These are phyloP conservation scores for Fusarium oxysporum DNA, from an alignment of 2,329 filamentous ascomycete species.

Conservation along the genomic window DNA sequence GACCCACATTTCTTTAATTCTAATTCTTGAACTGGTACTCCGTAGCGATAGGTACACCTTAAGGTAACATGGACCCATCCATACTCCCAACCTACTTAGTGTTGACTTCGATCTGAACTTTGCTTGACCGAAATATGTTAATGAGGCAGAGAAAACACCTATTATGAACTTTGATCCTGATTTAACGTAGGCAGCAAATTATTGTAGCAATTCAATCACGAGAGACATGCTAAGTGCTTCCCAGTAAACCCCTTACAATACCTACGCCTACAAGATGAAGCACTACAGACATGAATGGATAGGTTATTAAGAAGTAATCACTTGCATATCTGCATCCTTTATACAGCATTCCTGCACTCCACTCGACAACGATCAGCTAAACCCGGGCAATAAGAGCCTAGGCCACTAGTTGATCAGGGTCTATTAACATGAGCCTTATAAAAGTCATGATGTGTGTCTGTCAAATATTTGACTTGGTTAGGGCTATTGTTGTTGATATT, in stretches of 20 bases:
- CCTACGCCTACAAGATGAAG: background rate
- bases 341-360: background rate
- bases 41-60: background rate
- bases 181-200: background rate
- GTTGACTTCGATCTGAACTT: background rate
- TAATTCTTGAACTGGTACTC: background rate
- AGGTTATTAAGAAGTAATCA: background rate
- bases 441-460: background rate
- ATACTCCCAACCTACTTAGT: background rate
- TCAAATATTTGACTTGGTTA: background rate
- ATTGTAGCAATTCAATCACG: background rate
- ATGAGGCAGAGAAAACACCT: background rate
- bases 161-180: background rate
- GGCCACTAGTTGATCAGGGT: background rate
- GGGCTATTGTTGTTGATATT: background rate
- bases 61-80: background rate
- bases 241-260: background rate
- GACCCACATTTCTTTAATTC: constrained; percentile 25
- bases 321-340: background rate
- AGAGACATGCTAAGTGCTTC: background rate
- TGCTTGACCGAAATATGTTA: background rate
- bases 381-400: background rate
- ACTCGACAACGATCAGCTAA: background rate
- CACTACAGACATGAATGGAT: background rate
- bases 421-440: background rate